These are phyloP conservation scores for Fomitopsis palustris DNA, from an alignment of 1,284 basidiomycete species.

Conservation along the genomic window DNA sequence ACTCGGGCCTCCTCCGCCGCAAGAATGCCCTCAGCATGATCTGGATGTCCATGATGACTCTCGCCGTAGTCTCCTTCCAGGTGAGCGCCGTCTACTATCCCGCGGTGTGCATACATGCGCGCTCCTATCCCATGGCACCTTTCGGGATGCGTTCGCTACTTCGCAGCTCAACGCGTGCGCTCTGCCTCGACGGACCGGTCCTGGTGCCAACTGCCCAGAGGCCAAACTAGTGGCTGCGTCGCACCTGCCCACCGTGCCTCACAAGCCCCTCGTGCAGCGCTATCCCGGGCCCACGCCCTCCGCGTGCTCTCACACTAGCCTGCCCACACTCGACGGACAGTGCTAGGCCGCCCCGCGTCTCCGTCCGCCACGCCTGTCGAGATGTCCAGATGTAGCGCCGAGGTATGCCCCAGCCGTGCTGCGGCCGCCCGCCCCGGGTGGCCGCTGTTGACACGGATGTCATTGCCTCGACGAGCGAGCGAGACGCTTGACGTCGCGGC, in stretches of 20 bases:
- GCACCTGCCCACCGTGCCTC: too few relatives aligned
- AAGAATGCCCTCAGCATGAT: conserved; percentile 96
- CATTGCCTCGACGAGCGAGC: neutral
- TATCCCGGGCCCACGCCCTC: too few relatives aligned
- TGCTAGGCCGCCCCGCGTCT: neutral
- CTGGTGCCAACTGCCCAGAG: too few relatives aligned
- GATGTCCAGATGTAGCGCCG: neutral
- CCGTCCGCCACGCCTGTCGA: neutral
- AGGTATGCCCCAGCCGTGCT: neutral
- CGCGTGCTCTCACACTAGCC: too few relatives aligned
- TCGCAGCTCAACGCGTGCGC: too few relatives aligned
- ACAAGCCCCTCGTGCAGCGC: too few relatives aligned
- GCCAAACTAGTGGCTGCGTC: too few relatives aligned
- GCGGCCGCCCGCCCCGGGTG: neutral
- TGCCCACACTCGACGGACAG: neutral
- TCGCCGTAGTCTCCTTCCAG: conserved; percentile 53
- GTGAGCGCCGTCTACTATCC: conserved; percentile 18
- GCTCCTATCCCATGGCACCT: too few relatives aligned
- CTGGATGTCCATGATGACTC: conserved; percentile 75
- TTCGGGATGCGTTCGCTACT: too few relatives aligned
- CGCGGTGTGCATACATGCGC: too few relatives aligned
- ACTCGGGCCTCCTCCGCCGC: conserved; percentile 78
- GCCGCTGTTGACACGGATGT: neutral
- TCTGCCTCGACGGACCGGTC: too few relatives aligned
- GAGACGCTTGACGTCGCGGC: too few relatives aligned